These are phyloP conservation scores for Nephelium lappaceum DNA, from an alignment of 345 rosid species.

Conservation along the genomic window DNA sequence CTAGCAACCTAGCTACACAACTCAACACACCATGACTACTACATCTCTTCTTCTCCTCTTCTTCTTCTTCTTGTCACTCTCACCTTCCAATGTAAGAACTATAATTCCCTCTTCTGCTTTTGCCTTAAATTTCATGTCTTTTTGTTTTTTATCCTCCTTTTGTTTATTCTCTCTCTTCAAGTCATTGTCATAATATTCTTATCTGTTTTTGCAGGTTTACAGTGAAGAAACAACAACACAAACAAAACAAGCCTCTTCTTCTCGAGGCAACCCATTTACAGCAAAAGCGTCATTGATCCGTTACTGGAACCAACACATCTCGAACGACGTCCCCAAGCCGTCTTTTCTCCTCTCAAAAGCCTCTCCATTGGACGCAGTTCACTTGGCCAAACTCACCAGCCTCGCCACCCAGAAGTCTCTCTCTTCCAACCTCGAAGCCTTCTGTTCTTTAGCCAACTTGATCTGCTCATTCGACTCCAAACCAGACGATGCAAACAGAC, in stretches of 20 bases:
- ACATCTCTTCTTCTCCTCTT: conserved; percentile 6
- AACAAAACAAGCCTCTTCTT: neutral
- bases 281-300: conserved; percentile 73
- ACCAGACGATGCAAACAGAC: conserved; percentile 9
- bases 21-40: conserved; percentile 16
- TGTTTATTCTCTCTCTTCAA: neutral
- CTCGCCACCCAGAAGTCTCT: conserved; percentile 49
- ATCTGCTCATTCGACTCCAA: conserved; percentile 50
- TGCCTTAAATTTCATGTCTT: conserved; percentile 2
- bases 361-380: conserved; percentile 61
- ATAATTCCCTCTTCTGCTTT: conserved; percentile 14
- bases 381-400: conserved; percentile 45
- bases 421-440: conserved; percentile 46
- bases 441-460: conserved; percentile 64
- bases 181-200: neutral
- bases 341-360: conserved; percentile 71
- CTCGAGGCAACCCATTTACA: conserved; percentile 58
- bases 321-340: conserved; percentile 42
- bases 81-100: conserved; percentile 28
- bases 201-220: conserved; percentile 26
- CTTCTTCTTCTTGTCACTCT: conserved; percentile 21
- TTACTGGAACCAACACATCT: conserved; percentile 79
- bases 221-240: neutral
- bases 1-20: neutral
- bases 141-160: neutral